Evolutionary conservation across 768 basidiomycete genomes (phyloP), one percentile per base, ranked within the genome.

Genomic region (Lentinula raphanica): DNA sequence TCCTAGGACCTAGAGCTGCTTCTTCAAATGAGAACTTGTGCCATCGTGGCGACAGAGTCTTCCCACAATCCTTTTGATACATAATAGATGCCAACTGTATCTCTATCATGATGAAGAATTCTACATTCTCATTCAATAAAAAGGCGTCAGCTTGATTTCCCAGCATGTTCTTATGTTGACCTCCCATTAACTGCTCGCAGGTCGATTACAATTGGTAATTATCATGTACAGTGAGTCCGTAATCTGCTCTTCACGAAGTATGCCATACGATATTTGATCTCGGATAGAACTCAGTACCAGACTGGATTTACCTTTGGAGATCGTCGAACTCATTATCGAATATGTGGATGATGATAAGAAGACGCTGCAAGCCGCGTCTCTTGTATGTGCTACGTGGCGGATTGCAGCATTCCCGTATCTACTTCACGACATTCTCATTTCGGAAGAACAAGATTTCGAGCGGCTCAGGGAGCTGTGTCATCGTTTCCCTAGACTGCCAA

Each of bases 361-460:
- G 31, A 56, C 40, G 27, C 39, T 56, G 12, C 39, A 28, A 21
- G 40, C 54, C 12, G 54, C 54, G 15, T 56, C 54, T 7, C 54
- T 56, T 19, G 54, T 56, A 29, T 56, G 54, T 32, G 19, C 12
- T 23, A 21, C 45, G 3, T 56, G 54, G 54, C 54, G 54, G 2
- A 56, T 42, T 23, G 54, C 54, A 45, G 54, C 54, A 28, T 56
- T 56, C 23, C 54, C 54, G 15, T 56, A 56, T 35, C 36, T 56
- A 11, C 40, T 56, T 11, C 44, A 42, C 40, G 54, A 56, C 27
- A 15, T 46, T 45, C 54, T 56, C 32, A 42, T 56, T 23, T 19
- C 54, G 7, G 54, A 56, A 17, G 54, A 56, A 35, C 40, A 27
- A 35, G 54, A 56, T 11, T 56, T 29, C 45, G 54, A 44, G 40